These are phyloP conservation scores for Phoenix roebelenii DNA, from an alignment of 176 grass and related monocot species.

Conservation along the genomic window DNA sequence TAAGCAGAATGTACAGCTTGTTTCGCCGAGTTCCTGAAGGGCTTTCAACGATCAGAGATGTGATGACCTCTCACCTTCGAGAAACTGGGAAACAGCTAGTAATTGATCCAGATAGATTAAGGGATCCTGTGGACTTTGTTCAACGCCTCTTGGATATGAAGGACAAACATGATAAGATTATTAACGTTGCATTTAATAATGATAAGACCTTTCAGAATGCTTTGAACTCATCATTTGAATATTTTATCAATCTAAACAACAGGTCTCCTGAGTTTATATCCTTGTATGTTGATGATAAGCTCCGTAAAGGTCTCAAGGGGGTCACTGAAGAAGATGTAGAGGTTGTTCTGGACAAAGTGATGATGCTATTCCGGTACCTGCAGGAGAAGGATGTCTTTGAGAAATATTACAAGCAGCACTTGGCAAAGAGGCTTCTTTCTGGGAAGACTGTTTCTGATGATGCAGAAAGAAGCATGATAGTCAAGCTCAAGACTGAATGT, in stretches of 20 bases:
- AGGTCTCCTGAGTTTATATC: constrained; percentile 97
- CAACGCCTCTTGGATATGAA: constrained; percentile 83
- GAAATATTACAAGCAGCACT: constrained; percentile 95
- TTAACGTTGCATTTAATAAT: constrained; percentile 82
- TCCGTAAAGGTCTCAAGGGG: constrained; percentile 85
- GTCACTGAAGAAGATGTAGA: constrained; percentile 92
- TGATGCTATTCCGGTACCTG: constrained; percentile 96
- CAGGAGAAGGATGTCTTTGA: constrained; percentile 99
- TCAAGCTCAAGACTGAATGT: constrained; percentile 96
- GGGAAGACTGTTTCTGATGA: constrained; percentile 91
- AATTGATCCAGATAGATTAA: constrained; percentile 73
- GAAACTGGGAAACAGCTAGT: constrained; percentile 84
- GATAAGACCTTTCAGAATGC: constrained; percentile 97
- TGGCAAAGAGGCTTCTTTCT: constrained; percentile 75
- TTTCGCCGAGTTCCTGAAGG: constrained; percentile 85
- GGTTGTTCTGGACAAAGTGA: constrained; percentile 83
- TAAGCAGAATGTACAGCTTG: constrained; percentile 76
- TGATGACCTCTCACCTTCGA: constrained; percentile 81
- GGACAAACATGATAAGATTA: constrained; percentile 94
- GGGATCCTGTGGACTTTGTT: constrained; percentile 93
- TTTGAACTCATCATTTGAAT: constrained; percentile 90
- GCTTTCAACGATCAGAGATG: constrained; percentile 59
- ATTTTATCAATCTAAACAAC: constrained; percentile 94
- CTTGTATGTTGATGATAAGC: constrained; percentile 86
- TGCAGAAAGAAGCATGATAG: constrained; percentile 97